These are phyloP conservation scores for Cercophora samala DNA, from an alignment of 495 filamentous ascomycete species.

Conservation along the genomic window DNA sequence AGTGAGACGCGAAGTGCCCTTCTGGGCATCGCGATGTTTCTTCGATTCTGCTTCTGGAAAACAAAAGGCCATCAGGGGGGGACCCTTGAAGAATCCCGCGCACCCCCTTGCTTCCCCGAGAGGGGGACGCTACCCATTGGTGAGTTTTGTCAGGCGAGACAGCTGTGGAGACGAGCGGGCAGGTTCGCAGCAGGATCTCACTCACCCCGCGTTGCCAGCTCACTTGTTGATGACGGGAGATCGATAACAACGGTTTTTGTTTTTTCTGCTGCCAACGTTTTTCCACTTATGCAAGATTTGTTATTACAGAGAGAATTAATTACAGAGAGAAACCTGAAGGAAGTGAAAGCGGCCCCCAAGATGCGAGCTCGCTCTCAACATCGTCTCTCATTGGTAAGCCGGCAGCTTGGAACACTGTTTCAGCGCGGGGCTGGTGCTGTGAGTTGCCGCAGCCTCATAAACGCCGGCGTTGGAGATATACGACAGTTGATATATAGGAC, in stretches of 20 bases:
- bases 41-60: slow-evolving; percentile 9
- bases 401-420: not conserved
- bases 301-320: not conserved
- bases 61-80: not conserved
- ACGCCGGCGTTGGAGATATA: not conserved
- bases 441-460: not conserved
- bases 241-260: not conserved
- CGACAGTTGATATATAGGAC: not conserved
- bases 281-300: not conserved
- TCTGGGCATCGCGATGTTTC: not conserved
- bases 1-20: not conserved
- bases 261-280: not conserved
- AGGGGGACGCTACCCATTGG: not conserved
- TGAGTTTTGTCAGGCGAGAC: slow-evolving; percentile 6
- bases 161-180: not conserved
- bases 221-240: not conserved
- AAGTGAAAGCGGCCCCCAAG: not conserved
- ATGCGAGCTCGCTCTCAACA: not conserved
- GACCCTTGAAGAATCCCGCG: not conserved
- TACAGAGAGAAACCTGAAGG: not conserved
- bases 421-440: not conserved
- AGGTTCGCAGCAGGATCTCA: not conserved
- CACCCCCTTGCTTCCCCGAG: not conserved
- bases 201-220: not conserved
- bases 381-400: no score